Conservation (phyloP, 768 basidiomycete species). For the Hericium erinaceus region DNA sequence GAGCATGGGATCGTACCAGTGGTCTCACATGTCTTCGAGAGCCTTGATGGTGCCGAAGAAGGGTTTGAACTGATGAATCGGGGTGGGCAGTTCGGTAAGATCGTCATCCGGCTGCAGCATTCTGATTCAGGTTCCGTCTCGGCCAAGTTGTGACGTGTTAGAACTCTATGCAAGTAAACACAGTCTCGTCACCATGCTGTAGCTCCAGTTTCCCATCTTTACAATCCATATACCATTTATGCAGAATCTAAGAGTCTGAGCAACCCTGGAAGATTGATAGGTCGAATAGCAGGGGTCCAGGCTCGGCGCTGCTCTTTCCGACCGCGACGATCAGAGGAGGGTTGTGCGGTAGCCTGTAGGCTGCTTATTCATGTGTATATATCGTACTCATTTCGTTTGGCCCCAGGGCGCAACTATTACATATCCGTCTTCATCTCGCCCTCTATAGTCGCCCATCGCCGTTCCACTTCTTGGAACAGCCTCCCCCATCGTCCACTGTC, state of each 20-base stretch:
- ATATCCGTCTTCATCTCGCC: not conserved
- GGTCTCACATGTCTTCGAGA: slow-evolving; percentile 61
- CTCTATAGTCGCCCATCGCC: not conserved
- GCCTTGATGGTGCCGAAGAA: slow-evolving; percentile 52
- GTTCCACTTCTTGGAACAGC: not conserved
- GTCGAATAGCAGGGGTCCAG: no score
- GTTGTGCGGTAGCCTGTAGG: no score
- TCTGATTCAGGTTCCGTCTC: not conserved
- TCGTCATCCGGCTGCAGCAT: slow-evolving; percentile 43
- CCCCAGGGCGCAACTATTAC: not conserved
- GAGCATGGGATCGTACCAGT: slow-evolving; percentile 61
- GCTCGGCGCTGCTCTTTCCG: no score
- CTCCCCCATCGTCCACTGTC: slow-evolving; percentile 20
- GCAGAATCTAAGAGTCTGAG: no score
- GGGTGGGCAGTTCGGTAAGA: slow-evolving; percentile 72
- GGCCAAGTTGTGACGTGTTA: not conserved
- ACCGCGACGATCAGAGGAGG: no score
- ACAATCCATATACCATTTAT: no score
- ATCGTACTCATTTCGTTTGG: not conserved
- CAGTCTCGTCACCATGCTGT: no score
- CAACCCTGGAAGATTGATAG: no score
- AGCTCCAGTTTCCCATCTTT: no score
- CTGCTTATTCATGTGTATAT: no score
- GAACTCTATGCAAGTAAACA: no score
- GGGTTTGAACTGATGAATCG: slow-evolving; percentile 61